Evolutionary conservation across 2,329 filamentous ascomycete genomes (phyloP).

Genomic region (Neonectria faginata): DNA sequence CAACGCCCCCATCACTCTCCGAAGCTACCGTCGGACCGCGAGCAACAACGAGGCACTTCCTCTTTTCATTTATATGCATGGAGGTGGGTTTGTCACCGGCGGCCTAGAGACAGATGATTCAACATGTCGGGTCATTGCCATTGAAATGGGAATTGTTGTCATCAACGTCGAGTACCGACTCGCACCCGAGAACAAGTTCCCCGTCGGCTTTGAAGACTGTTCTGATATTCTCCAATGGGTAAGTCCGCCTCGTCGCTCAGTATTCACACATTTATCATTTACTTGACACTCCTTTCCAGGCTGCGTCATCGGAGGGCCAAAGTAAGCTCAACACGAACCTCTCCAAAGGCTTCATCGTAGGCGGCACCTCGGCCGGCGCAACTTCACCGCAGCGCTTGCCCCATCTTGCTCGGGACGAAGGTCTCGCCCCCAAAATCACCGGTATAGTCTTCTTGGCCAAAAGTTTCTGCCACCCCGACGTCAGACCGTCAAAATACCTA

Average conservation of each 20-base stretch:
- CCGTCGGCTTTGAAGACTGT: constrained; percentile 58
- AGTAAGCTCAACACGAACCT: constrained; percentile 55
- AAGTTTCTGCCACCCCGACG: constrained; percentile 55
- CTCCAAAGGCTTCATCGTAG: constrained; percentile 59
- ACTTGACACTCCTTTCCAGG: constrained; percentile 23
- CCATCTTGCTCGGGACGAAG: constrained; percentile 53
- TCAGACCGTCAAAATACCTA: constrained; percentile 53
- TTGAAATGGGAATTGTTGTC: constrained; percentile 48
- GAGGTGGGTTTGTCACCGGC: constrained; percentile 43
- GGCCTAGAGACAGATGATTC: constrained; percentile 46
- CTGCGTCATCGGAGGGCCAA: constrained; percentile 37
- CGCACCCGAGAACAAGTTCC: constrained; percentile 63
- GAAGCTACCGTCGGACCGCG: constrained; percentile 36
- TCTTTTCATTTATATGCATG: constrained; percentile 44
- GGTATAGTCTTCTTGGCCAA: constrained; percentile 61
- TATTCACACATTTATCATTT: background rate
- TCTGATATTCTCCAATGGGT: constrained; percentile 54
- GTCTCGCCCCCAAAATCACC: constrained; percentile 56
- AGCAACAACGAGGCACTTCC: constrained; percentile 26
- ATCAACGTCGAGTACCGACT: constrained; percentile 64
- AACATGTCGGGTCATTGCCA: constrained; percentile 41
- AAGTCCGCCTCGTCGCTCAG: background rate
- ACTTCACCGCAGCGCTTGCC: constrained; percentile 61
- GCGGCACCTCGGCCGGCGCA: constrained; percentile 64
- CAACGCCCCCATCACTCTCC: constrained; percentile 31